These are phyloP conservation scores for Paraphaeosphaeria minitans DNA, from an alignment of 2,329 filamentous ascomycete species.

Conservation along the genomic window DNA sequence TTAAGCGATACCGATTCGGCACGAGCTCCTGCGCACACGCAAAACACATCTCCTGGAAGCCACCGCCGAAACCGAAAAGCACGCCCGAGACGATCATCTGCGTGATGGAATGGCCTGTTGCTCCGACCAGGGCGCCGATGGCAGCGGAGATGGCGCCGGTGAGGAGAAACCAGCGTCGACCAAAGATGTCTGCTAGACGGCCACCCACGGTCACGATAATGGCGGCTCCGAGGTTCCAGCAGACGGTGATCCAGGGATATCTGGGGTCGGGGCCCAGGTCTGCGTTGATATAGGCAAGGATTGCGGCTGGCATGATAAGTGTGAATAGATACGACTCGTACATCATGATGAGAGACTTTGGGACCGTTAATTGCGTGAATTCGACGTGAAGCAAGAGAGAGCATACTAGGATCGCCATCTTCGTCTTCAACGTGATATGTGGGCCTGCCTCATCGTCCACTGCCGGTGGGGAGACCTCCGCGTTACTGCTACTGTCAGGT, in stretches of 20 bases:
- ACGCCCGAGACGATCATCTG: slow-evolving; percentile 34
- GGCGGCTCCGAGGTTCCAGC: slow-evolving; percentile 37
- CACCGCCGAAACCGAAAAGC: slow-evolving; percentile 30
- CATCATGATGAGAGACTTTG: slow-evolving; percentile 19
- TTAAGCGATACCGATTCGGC: slow-evolving; percentile 35
- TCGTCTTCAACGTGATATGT: slow-evolving; percentile 20
- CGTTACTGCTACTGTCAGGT: slow-evolving; percentile 5
- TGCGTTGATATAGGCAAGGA: slow-evolving; percentile 43
- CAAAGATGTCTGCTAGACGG: slow-evolving; percentile 27
- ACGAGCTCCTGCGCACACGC: slow-evolving; percentile 35
- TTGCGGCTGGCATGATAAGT: slow-evolving; percentile 43
- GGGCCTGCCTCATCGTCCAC: slow-evolving; percentile 7
- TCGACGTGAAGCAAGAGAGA: background rate
- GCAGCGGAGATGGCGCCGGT: slow-evolving; percentile 27
- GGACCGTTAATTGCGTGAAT: slow-evolving; percentile 9
- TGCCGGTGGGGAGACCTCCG: background rate
- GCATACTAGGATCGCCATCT: slow-evolving; percentile 20
- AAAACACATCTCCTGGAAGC: slow-evolving; percentile 35
- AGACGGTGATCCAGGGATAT: slow-evolving; percentile 45
- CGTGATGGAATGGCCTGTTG: slow-evolving; percentile 29
- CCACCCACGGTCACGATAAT: slow-evolving; percentile 45
- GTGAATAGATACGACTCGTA: slow-evolving; percentile 42
- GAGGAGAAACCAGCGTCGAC: slow-evolving; percentile 46
- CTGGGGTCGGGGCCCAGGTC: slow-evolving; percentile 43
- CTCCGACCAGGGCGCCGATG: slow-evolving; percentile 31